phyloP scores from a whole-genome alignment of 352 stramenopile genomes.

The Phytophthora sp. region DNA sequence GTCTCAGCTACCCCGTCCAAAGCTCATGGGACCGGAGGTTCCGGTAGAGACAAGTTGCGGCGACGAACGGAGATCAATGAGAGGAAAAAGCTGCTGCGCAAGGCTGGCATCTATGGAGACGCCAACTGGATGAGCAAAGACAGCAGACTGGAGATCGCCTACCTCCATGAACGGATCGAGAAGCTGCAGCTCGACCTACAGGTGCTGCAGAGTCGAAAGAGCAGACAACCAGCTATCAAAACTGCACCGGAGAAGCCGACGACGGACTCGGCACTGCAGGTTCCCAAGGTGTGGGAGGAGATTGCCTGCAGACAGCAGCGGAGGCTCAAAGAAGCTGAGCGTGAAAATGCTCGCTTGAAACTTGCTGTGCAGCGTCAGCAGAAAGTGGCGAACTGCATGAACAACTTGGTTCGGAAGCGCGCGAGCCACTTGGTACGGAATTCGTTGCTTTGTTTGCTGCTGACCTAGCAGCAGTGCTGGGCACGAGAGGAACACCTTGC shows the following conservation, averaged over 20 bases:
- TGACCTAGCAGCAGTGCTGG: too few species aligned
- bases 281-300: constrained; percentile 36
- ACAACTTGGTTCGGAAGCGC: constrained; percentile 29
- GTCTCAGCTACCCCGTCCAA: constrained; percentile 1
- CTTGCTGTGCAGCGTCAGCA: constrained; percentile 45
- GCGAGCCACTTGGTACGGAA: constrained; percentile 25
- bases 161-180: constrained; percentile 72
- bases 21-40: background rate
- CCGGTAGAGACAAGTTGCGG: constrained; percentile 16
- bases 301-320: constrained; percentile 40
- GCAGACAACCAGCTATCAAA: constrained; percentile 10
- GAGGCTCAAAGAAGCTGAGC: constrained; percentile 38
- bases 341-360: constrained; percentile 51
- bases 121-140: constrained; percentile 38
- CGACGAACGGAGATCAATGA: constrained; percentile 26
- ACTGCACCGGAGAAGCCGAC: background rate
- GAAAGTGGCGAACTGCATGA: constrained; percentile 25
- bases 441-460: background rate
- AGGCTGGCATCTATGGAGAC: constrained; percentile 39
- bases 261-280: constrained; percentile 9
- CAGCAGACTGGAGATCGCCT: constrained; percentile 64
- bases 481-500: background rate
- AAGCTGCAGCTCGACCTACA: constrained; percentile 35
- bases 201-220: constrained; percentile 37
- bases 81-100: constrained; percentile 47